Conservation (phyloP, 2,329 filamentous ascomycete species). For the Bertia moriformis region DNA sequence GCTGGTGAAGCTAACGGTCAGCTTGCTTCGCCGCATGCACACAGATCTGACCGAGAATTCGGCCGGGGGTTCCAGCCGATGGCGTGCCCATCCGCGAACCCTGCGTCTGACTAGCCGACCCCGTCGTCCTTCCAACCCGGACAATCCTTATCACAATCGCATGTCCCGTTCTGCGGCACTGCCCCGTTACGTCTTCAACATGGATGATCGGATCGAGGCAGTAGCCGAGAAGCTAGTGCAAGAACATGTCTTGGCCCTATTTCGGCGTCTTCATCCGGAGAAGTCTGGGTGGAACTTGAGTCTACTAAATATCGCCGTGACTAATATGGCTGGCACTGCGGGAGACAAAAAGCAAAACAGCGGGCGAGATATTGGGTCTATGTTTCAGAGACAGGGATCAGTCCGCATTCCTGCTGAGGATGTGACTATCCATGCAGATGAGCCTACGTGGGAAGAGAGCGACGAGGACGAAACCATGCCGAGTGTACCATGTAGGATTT, state of each 20-base stretch:
- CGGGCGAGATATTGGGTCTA: neutral
- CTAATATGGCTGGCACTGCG: constrained; percentile 60
- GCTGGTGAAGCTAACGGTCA: constrained; percentile 51
- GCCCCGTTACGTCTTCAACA: constrained; percentile 59
- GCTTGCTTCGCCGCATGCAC: constrained; percentile 65
- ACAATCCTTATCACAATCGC: constrained; percentile 29
- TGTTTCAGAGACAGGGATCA: neutral
- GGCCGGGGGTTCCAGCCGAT: constrained; percentile 23
- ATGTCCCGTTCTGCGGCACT: constrained; percentile 63
- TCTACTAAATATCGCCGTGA: constrained; percentile 73
- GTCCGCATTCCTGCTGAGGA: no score
- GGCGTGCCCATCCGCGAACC: constrained; percentile 71
- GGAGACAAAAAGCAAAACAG: constrained; percentile 17
- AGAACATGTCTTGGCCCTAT: constrained; percentile 56
- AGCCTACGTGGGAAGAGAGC: neutral
- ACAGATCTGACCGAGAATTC: constrained; percentile 45
- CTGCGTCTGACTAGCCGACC: constrained; percentile 68
- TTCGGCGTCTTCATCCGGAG: constrained; percentile 59
- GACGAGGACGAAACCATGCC: neutral
- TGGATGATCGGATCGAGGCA: constrained; percentile 38
- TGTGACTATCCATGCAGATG: no score
- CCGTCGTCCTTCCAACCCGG: constrained; percentile 10
- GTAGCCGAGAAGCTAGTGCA: constrained; percentile 56
- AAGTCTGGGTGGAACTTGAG: constrained; percentile 64
- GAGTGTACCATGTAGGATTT: neutral